These are phyloP conservation scores for Camellia granthamiana DNA, from an alignment of 148 eudicot genomes.

Conservation along the genomic window DNA sequence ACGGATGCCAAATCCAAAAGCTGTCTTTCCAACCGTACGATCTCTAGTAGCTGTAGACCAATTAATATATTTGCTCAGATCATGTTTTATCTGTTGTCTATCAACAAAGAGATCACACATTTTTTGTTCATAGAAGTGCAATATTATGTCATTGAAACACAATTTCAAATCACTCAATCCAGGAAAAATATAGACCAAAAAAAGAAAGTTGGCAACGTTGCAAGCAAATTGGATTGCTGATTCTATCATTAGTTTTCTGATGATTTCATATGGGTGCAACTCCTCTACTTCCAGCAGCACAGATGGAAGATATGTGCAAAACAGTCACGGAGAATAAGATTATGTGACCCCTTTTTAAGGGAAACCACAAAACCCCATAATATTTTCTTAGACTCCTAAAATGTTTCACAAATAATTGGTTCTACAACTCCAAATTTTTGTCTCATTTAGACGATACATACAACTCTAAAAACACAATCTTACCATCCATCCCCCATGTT, in stretches of 20 bases:
- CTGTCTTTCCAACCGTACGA: constrained; percentile 47
- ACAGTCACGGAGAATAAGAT: too few species aligned
- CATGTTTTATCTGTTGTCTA: neutral
- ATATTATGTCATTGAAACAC: neutral
- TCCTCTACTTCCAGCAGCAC: neutral
- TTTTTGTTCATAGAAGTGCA: neutral
- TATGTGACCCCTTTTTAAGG: neutral
- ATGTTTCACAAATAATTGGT: too few species aligned
- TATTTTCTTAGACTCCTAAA: too few species aligned
- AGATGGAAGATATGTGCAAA: too few species aligned
- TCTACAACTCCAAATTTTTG: too few species aligned
- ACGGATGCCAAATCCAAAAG: constrained; percentile 70
- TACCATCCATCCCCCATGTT: too few species aligned
- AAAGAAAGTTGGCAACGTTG: neutral
- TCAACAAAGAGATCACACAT: neutral
- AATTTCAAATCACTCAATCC: neutral
- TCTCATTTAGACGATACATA: too few species aligned
- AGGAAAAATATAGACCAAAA: constrained; percentile 25
- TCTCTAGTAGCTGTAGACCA: constrained; percentile 63
- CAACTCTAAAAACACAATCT: too few species aligned
- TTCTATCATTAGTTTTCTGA: neutral
- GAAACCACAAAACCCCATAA: too few species aligned
- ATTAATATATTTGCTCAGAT: neutral
- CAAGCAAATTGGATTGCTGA: neutral
- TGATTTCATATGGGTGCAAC: neutral